Evolutionary conservation across 2,329 filamentous ascomycete genomes (phyloP).

Genomic region (Tympanopsis confertula): DNA sequence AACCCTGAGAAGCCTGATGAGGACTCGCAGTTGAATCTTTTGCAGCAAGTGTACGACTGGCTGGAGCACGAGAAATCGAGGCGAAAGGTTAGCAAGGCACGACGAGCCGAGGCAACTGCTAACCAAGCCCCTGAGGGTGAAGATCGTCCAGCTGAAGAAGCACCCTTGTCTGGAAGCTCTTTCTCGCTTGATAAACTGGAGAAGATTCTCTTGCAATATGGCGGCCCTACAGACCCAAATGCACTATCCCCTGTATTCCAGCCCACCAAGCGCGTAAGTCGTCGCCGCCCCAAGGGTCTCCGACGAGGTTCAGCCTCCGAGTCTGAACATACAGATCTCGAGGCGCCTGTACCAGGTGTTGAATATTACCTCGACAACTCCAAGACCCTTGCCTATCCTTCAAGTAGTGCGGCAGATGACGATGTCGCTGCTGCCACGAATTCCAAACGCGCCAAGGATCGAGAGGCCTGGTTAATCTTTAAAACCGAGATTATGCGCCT

Average conservation of each 20-base stretch:
- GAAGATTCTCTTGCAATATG: background rate
- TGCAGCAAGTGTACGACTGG: background rate
- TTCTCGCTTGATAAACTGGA: background rate
- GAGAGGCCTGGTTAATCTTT: constrained; percentile 52
- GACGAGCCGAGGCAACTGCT: background rate
- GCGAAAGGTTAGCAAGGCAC: background rate
- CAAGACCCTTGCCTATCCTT: constrained; percentile 5
- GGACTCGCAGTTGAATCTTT: background rate
- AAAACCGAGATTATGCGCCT: constrained; percentile 59
- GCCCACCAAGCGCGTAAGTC: too few species aligned
- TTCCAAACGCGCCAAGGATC: constrained; percentile 26
- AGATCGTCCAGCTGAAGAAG: background rate
- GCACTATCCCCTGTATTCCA: too few species aligned
- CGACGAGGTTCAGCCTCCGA: constrained; percentile 11
- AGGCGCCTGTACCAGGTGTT: background rate
- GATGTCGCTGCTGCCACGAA: too few species aligned
- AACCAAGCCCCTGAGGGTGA: too few species aligned
- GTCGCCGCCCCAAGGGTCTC: constrained; percentile 24
- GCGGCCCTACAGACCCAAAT: too few species aligned
- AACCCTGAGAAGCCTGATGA: background rate
- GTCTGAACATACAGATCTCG: constrained; percentile 18
- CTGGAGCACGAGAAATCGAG: background rate
- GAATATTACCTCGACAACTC: background rate
- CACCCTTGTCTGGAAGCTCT: too few species aligned
- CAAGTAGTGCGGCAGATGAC: constrained; percentile 12